Base-by-base conservation (phyloP, 1,284 basidiomycete species). In the Puccinia horiana region DNA sequence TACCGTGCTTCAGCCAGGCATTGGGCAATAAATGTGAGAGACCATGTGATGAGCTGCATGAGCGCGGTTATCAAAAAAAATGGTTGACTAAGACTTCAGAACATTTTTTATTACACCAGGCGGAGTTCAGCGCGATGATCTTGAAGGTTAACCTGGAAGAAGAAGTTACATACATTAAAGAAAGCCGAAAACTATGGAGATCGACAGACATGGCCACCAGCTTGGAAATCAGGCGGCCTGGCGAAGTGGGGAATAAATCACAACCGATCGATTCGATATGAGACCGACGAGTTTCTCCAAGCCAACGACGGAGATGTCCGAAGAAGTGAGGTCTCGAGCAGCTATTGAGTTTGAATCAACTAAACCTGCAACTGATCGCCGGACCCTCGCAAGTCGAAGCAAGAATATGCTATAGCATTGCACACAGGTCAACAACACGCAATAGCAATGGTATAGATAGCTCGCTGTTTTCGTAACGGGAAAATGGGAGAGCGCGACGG, bases 81-180 rank as follows among this genome's bases (percentile, higher is more conserved):
- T n/a, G 58, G 75, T 61, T 76, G 75, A 18, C 42, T 44, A 26
- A 77, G 52, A 77, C 75, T 77, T 73, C 26, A 73, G 70, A 54
- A 73, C 2, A n/a, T 42, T 42, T n/a, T 26, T 26, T 40, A 42
- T 42, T 6, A 42, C 18, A 69, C 23, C 29, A 35, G 37, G 37
- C 42, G 20, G 32, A 37, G 18, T 69, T 69, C 65, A 69, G 65
- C 42, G 40, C 65, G 40, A 69, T 47, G 8, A 69, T 47, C 65
- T 44, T 69, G 65, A n/a, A 69, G 42, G 47, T 40, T n/a, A 69
- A 47, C 40, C 65, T 3, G 20, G 42, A 16, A 47, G 42, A 37
- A n/a, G 29, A 42, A 69, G n/a, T 44, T n/a, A 69, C 65, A 69
- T 6, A 69, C 65, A 69, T 69, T 37, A 47, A 69, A 69, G 65